Base-by-base conservation (phyloP, 495 filamentous ascomycete genomes). In the Hypomontagnella submonticulosa region DNA sequence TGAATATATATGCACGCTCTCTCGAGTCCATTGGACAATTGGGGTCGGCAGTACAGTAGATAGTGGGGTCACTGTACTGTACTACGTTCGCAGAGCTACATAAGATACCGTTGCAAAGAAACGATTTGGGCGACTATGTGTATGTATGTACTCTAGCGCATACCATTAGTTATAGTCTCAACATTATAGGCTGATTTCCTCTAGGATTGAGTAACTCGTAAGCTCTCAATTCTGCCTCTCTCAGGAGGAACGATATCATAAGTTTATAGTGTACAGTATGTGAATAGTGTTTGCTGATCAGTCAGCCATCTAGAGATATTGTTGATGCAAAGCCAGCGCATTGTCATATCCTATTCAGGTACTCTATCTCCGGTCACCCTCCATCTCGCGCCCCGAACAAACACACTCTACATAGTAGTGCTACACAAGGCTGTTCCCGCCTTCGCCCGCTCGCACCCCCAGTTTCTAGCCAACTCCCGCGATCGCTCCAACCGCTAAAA, bases 401-500 rank as follows among this genome's bases (percentile, higher is more conserved):
- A 27, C 23, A 27, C 23, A 27, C 23, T 27, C 41, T 37, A 36
- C 30, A 47, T 46, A 20, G 43, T 30, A 32, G 20, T 38, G 23
- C 40, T 59, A 58, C 47, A 30, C 19, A 57, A 47, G 46, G 46
- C 57, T 52, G 44, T 53, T 63, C 58, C 64, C 47, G 54, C 54
- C 36, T 27, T 57, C 8, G 27, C 33, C 36, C 33, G 63, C 52
- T 57, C 54, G 34, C 41, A 58, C 46, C 61, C 54, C 48, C 38
- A 48, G 54, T 41, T 55, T n/a, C 48, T 55, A 69, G 62, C 62
- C 62, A 27, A 59, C 62, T 65, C 55, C 60, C 50, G 56, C 44
- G 15, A 54, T 59, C 32, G 60, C 58, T 61, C 33, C 55, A 64
- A 64, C 66, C 66, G 60, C 60, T 63, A 61, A 59, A 64, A 56